Conservation (phyloP, 2,329 filamentous ascomycete genomes). For the Neofusicoccum ribis region DNA sequence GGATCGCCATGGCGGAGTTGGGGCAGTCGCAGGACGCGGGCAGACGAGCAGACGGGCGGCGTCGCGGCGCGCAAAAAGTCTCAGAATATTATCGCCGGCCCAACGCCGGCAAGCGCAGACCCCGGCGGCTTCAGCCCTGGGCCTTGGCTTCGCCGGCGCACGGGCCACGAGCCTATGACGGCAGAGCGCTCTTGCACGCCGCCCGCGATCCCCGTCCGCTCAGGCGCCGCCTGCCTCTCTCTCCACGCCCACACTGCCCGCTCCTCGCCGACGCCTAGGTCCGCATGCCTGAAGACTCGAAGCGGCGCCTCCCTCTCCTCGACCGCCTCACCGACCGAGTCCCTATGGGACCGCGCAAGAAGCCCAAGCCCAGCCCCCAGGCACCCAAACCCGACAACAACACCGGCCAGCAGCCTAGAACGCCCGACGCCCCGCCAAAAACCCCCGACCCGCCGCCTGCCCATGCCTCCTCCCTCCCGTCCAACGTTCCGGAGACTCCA, state of each 20-base stretch:
- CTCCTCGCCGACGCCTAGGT: slow-evolving; percentile 11
- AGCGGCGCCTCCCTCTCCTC: slow-evolving; percentile 22
- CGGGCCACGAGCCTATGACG: not conserved
- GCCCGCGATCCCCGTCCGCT: slow-evolving; percentile 2
- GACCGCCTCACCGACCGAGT: slow-evolving; percentile 21
- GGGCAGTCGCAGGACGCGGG: slow-evolving; percentile 19
- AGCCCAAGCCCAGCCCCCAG: slow-evolving; percentile 41
- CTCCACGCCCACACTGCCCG: slow-evolving; percentile 17
- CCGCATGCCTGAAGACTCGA: slow-evolving; percentile 11
- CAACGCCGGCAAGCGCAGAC: not conserved
- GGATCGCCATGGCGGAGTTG: slow-evolving; percentile 73
- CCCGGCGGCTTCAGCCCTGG: not conserved
- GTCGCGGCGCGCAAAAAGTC: slow-evolving; percentile 17
- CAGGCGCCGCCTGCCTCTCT: not conserved
- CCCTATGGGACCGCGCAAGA: slow-evolving; percentile 44
- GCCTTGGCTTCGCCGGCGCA: not conserved
- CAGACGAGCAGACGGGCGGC: not conserved
- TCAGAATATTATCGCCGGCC: not conserved
- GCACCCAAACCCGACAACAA: slow-evolving; percentile 27
- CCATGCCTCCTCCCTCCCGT: not conserved
- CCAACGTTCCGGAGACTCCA: not conserved
- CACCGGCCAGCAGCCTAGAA: not conserved
- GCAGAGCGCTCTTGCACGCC: slow-evolving; percentile 2
- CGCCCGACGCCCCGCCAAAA: not conserved
- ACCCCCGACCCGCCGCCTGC: not conserved